Base-by-base conservation (phyloP, 2,329 filamentous ascomycete genomes). In the Raffaelea arxii region DNA sequence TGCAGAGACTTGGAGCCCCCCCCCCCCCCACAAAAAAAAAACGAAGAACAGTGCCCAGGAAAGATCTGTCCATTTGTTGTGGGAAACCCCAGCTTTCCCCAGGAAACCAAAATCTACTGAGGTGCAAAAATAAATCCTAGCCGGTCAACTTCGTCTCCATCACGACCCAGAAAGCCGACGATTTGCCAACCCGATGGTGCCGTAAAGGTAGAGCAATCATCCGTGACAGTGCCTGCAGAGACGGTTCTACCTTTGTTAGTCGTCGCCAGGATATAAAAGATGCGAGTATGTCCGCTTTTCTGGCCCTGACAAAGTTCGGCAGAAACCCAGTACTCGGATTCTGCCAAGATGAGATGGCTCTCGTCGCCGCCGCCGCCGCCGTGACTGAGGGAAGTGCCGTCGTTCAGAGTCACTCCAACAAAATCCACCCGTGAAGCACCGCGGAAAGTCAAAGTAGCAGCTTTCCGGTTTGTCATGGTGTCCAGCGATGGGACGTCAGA, bases 131-230 rank as follows among this genome's bases (percentile, higher is more conserved):
- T 58, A 49, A 74, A 69, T 1, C 59, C 75, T 32, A 80, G 54
- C 57, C 72, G 69, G 56, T 80, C 76, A 39, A 80, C 55, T 60
- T 78, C 74, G 48, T 76, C 72, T 0, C 73, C 76, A 49, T 56
- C 61, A 54, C 72, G 68, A 16, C 75, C 74, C 45, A 70, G 55
- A 52, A 70, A 76, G 4, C 74, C 74, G n/a, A 74, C 68, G 55
- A 78, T 70, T 44, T 68, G 67, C 65, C 68, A 76, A 3, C 72
- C 74, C 1, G 50, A 48, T 19, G 69, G 70, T 2, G 72, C 72
- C n/a, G 55, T 60, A 44, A 65, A 71, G 2, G 65, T 66, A 5
- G 60, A 55, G 55, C 75, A 80, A 49, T 72, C 68, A 11, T 52
- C 57, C 0, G 73, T 78, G 24, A 59, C 54, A 0, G 59, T 67